Base-by-base conservation (phyloP, 140 eudicot species). In the Stevia rebaudiana region DNA sequence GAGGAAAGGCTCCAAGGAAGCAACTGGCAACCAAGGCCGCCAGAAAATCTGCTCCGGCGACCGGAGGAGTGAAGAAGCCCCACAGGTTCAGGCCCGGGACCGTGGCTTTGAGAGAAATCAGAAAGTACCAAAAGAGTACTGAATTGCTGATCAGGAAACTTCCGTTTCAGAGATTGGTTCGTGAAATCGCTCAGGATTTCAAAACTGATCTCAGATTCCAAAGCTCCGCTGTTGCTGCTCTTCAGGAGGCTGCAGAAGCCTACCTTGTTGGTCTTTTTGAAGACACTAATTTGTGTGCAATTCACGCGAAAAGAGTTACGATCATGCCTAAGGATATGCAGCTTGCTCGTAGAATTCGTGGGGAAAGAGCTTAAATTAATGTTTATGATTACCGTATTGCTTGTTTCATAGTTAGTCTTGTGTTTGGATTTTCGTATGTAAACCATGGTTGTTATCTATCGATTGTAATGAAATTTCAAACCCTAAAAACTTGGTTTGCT, bases 171-270 rank as follows among this genome's bases (percentile, higher is more conserved):
- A 50, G 57, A 25, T 7, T 50, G 25, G 57, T 50, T 0, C 10
- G 57, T 28, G 57, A 50, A 50, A 50, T 50, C 9, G 57, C 35
- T 50, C 35, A 50, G 57, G 57, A 50, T 50, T 50, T 50, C 6
- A 50, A 50, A 12, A 50, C 57, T 4, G 57, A 50, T 50, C n/a
- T 50, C 2, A 31, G 57, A 5, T 50, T 50, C 11, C 57, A 50
- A 16, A 50, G 57, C 30, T 21, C 16, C 0, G 57, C 57, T 3
- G 57, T 50, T 11, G 57, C 57, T 0, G 57, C 57, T 11, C 57
- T 50, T 1, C 57, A 50, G 35, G 57, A 50, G 8, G 57, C 57
- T 1, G 57, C 57, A 3, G 57, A 50, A 11, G 57, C 57, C 1
- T 50, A 22, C 31, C 31, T 50, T 0, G 57, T 50, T 21, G 57